phyloP scores from a whole-genome alignment of 371 early-diverging fungal species.

The Quaeritorhiza haematococci region DNA sequence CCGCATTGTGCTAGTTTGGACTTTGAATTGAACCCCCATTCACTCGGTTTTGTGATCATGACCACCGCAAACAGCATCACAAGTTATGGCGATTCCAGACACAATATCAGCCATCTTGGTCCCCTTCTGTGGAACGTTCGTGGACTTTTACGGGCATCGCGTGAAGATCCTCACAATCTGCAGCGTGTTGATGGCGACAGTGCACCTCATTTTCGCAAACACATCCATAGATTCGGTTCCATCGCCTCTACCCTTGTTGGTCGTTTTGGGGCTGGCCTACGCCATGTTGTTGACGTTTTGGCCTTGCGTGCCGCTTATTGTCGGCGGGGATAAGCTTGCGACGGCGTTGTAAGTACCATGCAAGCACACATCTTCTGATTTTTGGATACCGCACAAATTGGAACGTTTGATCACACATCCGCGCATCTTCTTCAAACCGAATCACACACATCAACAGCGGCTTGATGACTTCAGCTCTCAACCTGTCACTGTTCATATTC shows the following conservation, averaged over 20 bases:
- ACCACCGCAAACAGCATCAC: constrained; percentile 37
- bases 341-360: constrained; percentile 35
- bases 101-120: constrained; percentile 47
- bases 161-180: constrained; percentile 36
- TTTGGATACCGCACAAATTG: no score
- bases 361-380: no score
- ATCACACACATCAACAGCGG: constrained; percentile 25
- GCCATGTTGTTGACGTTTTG: constrained; percentile 31
- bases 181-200: constrained; percentile 35
- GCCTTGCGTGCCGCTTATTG: constrained; percentile 38
- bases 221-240: constrained; percentile 13
- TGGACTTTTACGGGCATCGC: constrained; percentile 46
- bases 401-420: not conserved
- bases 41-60: no score
- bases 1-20: no score
- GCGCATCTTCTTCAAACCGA: not conserved
- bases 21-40: not conserved
- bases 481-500: constrained; percentile 46
- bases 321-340: constrained; percentile 17
- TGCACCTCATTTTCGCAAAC: constrained; percentile 41
- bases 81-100: constrained; percentile 53
- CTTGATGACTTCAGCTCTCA: constrained; percentile 51
- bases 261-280: constrained; percentile 45
- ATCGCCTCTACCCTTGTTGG: constrained; percentile 30
- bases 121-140: constrained; percentile 42